Conservation (phyloP, 495 filamentous ascomycete species). For the Lophiostoma macrostomum region DNA sequence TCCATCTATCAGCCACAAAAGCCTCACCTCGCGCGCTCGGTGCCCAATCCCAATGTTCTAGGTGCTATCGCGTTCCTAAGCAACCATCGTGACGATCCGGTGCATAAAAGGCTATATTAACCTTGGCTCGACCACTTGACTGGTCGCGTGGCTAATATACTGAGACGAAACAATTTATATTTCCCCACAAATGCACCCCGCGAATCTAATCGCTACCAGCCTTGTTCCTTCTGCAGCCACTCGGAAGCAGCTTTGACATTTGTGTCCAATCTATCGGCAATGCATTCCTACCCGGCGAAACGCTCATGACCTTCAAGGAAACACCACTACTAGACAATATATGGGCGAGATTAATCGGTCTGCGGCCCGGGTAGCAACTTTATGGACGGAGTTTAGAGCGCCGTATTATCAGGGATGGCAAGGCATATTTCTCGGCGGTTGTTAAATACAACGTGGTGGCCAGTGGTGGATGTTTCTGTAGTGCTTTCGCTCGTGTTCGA, state of each 20-base stretch:
- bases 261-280: neutral
- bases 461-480: neutral
- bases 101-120: too few species aligned
- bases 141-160: neutral
- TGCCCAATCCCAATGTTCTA: too few species aligned
- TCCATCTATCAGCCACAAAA: too few species aligned
- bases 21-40: too few species aligned
- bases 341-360: neutral
- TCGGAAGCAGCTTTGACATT: neutral
- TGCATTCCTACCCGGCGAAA: neutral
- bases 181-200: slow-evolving; percentile 4
- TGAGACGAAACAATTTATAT: neutral
- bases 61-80: too few species aligned
- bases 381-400: neutral
- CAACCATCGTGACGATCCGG: too few species aligned
- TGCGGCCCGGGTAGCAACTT: neutral
- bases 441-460: neutral
- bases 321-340: neutral
- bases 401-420: neutral
- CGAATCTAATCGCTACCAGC: neutral
- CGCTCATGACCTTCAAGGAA: neutral
- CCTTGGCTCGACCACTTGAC: too few species aligned
- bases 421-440: too few species aligned
- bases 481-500: neutral
- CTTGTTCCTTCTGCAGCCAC: neutral